Evolutionary conservation across 164 flowering plant species (phyloP).

Genomic region (Chimonanthus praecox): DNA sequence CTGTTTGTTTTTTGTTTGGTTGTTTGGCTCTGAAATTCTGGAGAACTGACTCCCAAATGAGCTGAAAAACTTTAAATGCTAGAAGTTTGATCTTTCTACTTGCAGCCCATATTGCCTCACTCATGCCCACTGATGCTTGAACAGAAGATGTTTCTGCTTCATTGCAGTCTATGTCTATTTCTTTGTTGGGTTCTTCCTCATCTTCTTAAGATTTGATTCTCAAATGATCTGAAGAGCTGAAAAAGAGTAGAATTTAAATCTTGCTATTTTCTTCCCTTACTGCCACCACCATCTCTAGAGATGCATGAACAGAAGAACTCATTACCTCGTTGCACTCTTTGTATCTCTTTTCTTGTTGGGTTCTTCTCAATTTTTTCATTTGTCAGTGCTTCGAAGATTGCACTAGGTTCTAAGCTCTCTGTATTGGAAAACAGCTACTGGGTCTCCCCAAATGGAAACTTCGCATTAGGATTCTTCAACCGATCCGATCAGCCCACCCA

Average conservation of each 20-base stretch:
- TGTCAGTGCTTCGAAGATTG: constrained; percentile 28
- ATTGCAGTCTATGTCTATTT: too few species aligned
- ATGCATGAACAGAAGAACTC: constrained; percentile 22
- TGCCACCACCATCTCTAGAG: constrained; percentile 11
- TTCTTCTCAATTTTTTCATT: constrained; percentile 15
- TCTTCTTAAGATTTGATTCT: not conserved
- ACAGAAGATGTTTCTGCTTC: too few species aligned
- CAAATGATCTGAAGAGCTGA: not conserved
- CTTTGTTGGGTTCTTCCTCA: too few species aligned
- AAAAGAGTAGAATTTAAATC: not conserved
- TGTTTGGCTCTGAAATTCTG: too few species aligned
- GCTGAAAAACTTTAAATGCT: too few species aligned
- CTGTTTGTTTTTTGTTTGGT: too few species aligned
- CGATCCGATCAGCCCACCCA: constrained; percentile 30
- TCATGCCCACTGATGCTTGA: too few species aligned
- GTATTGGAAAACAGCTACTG: constrained; percentile 40
- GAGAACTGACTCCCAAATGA: too few species aligned
- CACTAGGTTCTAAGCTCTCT: constrained; percentile 46
- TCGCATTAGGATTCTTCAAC: constrained; percentile 61
- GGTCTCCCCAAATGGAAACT: constrained; percentile 62
- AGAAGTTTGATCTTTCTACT: too few species aligned
- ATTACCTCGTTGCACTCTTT: constrained; percentile 3
- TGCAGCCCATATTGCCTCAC: too few species aligned
- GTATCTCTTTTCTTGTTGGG: constrained; percentile 8
- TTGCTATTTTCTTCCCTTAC: not conserved